Evolutionary conservation across 345 rosid species (phyloP).

Genomic region (Jatropha curcas): DNA sequence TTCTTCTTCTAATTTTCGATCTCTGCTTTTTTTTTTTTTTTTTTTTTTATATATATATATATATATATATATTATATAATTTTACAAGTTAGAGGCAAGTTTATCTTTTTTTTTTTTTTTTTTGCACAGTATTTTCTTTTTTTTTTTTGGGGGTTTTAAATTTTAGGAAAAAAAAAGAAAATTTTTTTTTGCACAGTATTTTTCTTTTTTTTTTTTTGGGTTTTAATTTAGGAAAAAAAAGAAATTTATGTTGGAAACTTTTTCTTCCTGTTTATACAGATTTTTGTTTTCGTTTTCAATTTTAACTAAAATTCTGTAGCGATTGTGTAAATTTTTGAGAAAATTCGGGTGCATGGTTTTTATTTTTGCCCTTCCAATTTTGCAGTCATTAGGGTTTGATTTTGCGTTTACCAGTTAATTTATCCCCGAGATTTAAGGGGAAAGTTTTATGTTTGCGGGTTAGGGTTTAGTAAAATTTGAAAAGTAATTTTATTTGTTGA

Average conservation of each 20-base stretch:
- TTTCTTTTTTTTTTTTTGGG: conserved; percentile 11
- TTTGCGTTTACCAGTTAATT: conserved; percentile 21
- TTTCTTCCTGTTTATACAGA: conserved; percentile 7
- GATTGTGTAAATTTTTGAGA: neutral
- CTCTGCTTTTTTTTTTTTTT: neutral
- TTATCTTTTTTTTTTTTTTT: neutral
- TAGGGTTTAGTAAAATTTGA: neutral
- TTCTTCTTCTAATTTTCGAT: conserved; percentile 7
- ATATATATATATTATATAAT: too few species aligned
- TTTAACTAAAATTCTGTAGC: neutral
- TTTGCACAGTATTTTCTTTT: neutral
- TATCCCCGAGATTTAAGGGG: conserved; percentile 12
- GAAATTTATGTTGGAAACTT: neutral
- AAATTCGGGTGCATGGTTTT: neutral
- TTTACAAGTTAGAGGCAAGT: conserved; percentile 21
- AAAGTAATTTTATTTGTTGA: neutral
- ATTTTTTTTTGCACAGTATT: neutral
- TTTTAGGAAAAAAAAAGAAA: too few species aligned
- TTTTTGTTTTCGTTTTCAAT: neutral
- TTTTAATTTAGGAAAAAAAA: neutral
- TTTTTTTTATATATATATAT: too few species aligned
- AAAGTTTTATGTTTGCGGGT: neutral
- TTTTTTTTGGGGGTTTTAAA: neutral
- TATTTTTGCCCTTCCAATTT: neutral
- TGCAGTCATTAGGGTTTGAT: conserved; percentile 30